phyloP scores from a whole-genome alignment of 2,329 filamentous ascomycete genomes.

The Phyllosticta citribraziliensis region DNA sequence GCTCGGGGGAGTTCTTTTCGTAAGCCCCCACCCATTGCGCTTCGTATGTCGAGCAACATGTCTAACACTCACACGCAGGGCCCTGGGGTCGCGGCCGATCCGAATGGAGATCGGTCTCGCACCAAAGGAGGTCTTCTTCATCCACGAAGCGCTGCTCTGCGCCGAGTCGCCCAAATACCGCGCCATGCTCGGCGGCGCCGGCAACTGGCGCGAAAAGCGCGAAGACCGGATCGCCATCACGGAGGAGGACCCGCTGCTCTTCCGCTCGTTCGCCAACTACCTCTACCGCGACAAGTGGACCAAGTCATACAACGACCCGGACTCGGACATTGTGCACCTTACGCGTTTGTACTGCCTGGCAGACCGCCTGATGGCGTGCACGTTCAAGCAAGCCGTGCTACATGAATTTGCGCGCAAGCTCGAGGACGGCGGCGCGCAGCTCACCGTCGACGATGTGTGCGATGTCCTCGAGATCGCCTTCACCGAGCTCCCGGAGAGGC shows the following conservation, averaged over 20 bases:
- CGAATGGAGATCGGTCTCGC: background rate
- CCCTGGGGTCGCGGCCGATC: background rate
- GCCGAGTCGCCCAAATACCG: slow-evolving; percentile 13
- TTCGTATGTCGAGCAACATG: background rate
- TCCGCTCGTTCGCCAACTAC: slow-evolving; percentile 17
- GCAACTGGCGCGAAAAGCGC: background rate
- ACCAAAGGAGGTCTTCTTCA: slow-evolving; percentile 11
- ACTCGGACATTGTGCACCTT: slow-evolving; percentile 15
- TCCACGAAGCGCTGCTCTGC: slow-evolving; percentile 13
- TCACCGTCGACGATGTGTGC: slow-evolving; percentile 13
- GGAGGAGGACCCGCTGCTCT: slow-evolving; percentile 16
- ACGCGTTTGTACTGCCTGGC: slow-evolving; percentile 16
- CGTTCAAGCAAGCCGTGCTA: slow-evolving; percentile 13
- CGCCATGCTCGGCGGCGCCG: slow-evolving; percentile 9
- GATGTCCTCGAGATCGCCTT: slow-evolving; percentile 15
- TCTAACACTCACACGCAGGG: background rate
- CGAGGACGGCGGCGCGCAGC: background rate
- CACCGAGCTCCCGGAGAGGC: slow-evolving; percentile 14
- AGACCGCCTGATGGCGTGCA: slow-evolving; percentile 15
- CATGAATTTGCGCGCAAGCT: slow-evolving; percentile 8
- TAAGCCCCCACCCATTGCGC: background rate
- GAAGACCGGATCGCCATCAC: background rate
- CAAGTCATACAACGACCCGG: slow-evolving; percentile 12
- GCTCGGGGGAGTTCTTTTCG: no score
- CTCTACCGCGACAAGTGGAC: slow-evolving; percentile 16